These are phyloP conservation scores for Ganoderma leucocontextum DNA, from an alignment of 1,284 basidiomycete species.

Conservation along the genomic window DNA sequence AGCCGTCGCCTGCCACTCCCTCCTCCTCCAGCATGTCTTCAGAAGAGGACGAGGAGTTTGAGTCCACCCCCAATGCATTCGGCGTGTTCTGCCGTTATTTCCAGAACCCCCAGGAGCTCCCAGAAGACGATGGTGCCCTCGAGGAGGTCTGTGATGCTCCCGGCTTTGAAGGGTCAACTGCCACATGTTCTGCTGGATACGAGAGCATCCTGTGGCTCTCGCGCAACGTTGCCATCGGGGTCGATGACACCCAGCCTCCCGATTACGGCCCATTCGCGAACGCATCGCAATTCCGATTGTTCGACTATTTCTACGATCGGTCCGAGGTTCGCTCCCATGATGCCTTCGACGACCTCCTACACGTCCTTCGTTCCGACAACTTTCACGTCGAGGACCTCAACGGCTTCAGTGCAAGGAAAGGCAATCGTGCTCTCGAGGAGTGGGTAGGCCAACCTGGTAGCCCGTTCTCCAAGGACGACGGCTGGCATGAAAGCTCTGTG, in stretches of 20 bases:
- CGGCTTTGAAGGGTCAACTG: background rate
- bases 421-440: background rate
- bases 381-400: background rate
- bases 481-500: background rate
- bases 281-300: background rate
- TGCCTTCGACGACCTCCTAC: background rate
- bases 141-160: background rate
- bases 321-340: background rate
- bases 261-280: background rate
- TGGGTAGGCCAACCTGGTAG: background rate
- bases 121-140: background rate
- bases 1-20: background rate
- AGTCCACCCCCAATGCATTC: background rate
- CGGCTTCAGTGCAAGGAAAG: background rate
- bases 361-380: background rate
- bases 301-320: slow-evolving; percentile 2
- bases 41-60: background rate
- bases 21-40: background rate
- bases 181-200: background rate
- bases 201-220: background rate
- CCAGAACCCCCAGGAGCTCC: background rate
- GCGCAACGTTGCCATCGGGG: background rate
- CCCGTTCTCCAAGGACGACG: background rate
- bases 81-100: background rate
- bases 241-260: background rate